Evolutionary conservation across 75 land plant genomes (phyloP), one percentile per base, ranked within the genome.

Genomic region (Picea sitchensis): DNA sequence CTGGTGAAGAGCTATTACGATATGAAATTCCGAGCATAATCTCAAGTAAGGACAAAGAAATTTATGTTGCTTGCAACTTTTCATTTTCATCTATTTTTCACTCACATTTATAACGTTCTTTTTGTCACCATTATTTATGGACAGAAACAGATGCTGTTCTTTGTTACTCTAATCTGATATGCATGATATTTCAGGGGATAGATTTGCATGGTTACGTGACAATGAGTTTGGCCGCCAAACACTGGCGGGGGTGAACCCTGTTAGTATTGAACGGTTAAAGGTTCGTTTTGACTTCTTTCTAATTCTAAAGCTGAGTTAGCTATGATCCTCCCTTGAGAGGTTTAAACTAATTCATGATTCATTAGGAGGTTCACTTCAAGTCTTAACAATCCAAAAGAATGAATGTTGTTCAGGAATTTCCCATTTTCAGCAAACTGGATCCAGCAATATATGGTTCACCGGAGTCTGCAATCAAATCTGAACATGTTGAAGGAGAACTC

Each of bases 151-250:
- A 54, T 54, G 8, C 3, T 76, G 62, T 76, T 32, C 34, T 14
- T 36, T 21, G 11, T 65, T 57, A 11, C 31, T 5, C 14, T 56
- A 79, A 38, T 47, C 6, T 71, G 58, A n/a, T 61, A 32, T 80
- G 14, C 32, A 44, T 73, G 59, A 11, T 17, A 32, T 68, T 80
- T 11, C 91, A 93, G 95, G 84, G 32, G 93, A 93, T 80, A 87
- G 86, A 86, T 94, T 89, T 89, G 82, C 95, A 60, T 94, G 97
- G 97, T 61, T 90, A 75, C 89, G 97, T 64, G 97, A 94, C 77
- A 85, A 87, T 67, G 97, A 94, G 76, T 91, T 94, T 80, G 91
- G 88, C 4, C 91, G 97, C 4, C 97, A 94, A 78, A 65, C 84
- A 76, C 63, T 94, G 63, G 97, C 97, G 65, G 97, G 97, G n/a